These are phyloP conservation scores for Aspergillus leporis DNA, from an alignment of 495 filamentous ascomycete species.

Conservation along the genomic window DNA sequence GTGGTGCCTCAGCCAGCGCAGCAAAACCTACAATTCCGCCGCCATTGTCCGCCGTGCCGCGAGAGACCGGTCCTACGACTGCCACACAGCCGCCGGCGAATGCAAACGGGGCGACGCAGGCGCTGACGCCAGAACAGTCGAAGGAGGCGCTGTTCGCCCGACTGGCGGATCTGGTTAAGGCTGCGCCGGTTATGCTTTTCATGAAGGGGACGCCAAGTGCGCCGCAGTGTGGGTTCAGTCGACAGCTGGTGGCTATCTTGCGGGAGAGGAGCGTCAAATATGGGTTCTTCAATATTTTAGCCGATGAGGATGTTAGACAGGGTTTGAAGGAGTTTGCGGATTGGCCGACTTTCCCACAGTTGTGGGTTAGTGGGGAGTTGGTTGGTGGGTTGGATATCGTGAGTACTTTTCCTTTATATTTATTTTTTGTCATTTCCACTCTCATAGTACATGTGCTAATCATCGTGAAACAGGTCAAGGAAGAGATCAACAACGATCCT, in stretches of 20 bases:
- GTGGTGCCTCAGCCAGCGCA: slow-evolving; percentile 27
- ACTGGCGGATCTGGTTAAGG: slow-evolving; percentile 79
- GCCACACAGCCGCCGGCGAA: slow-evolving; percentile 43
- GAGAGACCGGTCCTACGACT: slow-evolving; percentile 40
- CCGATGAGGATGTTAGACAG: slow-evolving; percentile 95
- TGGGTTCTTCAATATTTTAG: slow-evolving; percentile 98
- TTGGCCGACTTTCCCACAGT: slow-evolving; percentile 95
- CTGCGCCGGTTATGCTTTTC: slow-evolving; percentile 97
- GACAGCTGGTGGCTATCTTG: slow-evolving; percentile 81
- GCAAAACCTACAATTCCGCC: slow-evolving; percentile 52
- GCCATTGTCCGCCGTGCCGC: slow-evolving; percentile 45
- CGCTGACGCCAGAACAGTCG: slow-evolving; percentile 52
- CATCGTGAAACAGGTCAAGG: slow-evolving; percentile 65
- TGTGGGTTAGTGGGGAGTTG: slow-evolving; percentile 80
- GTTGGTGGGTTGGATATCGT: slow-evolving; percentile 97
- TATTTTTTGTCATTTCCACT: slow-evolving; percentile 1
- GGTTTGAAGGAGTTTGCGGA: slow-evolving; percentile 93
- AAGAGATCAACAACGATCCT: slow-evolving; percentile 67
- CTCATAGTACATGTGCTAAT: slow-evolving; percentile 16
- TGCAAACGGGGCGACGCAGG: slow-evolving; percentile 31
- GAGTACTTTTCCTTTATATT: slow-evolving; percentile 40
- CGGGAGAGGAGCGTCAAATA: slow-evolving; percentile 89
- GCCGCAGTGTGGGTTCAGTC: slow-evolving; percentile 93
- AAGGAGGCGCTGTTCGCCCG: slow-evolving; percentile 80
- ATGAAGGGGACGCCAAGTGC: slow-evolving; percentile 78